Percentiles rank a stretch among this genome's conserved stretches.
These are phyloP conservation scores for Prunus armeniaca DNA, from an alignment of 306 rosid genomes.

Conservation along the genomic window DNA sequence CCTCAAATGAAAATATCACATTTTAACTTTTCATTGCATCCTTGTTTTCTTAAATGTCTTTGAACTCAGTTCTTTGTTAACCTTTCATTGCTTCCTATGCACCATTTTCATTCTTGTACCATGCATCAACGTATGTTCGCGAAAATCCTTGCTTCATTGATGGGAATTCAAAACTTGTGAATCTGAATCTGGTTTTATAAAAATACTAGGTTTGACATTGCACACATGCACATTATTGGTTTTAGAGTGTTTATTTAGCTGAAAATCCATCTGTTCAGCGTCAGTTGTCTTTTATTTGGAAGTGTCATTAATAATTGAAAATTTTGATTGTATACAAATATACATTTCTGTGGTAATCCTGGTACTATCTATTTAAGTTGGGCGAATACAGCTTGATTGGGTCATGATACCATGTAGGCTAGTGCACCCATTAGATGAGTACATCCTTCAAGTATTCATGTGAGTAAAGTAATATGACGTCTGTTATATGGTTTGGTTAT, in stretches of 20 bases:
- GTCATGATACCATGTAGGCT: neutral
- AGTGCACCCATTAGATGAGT: neutral
- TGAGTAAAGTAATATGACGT: neutral
- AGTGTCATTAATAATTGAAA: neutral
- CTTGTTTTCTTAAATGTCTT: neutral
- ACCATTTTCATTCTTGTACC: neutral
- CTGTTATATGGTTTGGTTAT: conserved; percentile 7
- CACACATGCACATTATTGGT: neutral
- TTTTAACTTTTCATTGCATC: neutral
- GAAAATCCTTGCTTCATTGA: neutral
- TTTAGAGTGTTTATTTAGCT: neutral
- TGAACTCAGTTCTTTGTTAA: neutral
- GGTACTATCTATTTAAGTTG: neutral
- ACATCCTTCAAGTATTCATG: neutral
- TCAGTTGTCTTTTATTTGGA: neutral
- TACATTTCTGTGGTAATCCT: neutral
- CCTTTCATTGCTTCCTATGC: neutral
- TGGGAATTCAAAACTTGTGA: neutral
- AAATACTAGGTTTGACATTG: neutral
- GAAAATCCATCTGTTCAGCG: neutral
- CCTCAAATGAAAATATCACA: neutral
- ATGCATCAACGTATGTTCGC: neutral
- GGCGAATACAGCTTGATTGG: neutral
- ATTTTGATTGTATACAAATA: neutral
- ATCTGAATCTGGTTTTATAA: neutral